phyloP scores from a whole-genome alignment of 2,329 filamentous ascomycete genomes.

The Ceratocystis albifundus region DNA sequence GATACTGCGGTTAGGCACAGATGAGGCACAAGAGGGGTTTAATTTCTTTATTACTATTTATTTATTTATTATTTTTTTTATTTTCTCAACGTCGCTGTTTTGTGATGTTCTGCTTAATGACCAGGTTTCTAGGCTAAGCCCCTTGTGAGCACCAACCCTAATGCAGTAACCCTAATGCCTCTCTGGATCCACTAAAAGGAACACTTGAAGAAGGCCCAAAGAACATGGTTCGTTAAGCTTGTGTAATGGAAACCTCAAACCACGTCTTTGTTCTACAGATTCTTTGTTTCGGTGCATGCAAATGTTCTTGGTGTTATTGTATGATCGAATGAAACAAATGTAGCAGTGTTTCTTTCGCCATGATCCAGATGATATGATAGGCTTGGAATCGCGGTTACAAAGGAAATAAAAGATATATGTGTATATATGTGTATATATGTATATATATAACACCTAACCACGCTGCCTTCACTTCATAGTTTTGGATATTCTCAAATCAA shows the following conservation, averaged over 20 bases:
- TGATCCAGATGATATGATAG: not conserved
- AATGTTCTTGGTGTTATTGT: not conserved
- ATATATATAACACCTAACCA: not conserved
- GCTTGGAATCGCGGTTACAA: not conserved
- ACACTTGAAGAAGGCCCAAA: not conserved
- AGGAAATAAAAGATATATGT: not conserved
- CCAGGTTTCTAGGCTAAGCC: not conserved
- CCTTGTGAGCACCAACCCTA: not conserved
- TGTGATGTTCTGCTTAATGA: not conserved
- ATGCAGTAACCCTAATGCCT: not conserved
- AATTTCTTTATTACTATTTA: not conserved
- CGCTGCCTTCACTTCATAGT: too few relatives aligned
- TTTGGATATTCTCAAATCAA: too few relatives aligned
- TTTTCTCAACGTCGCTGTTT: not conserved
- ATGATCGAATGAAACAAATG: not conserved
- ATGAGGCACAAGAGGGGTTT: not conserved
- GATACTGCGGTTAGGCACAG: not conserved
- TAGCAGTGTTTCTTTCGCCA: not conserved
- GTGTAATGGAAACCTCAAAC: not conserved
- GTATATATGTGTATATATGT: too few relatives aligned
- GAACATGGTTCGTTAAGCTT: not conserved
- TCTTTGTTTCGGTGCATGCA: constrained; percentile 4
- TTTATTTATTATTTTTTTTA: not conserved
- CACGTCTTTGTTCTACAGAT: constrained; percentile 1
- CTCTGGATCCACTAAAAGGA: too few relatives aligned